Base-by-base conservation (phyloP, 2,329 filamentous ascomycete genomes). In the Neoarthrinium moseri region DNA sequence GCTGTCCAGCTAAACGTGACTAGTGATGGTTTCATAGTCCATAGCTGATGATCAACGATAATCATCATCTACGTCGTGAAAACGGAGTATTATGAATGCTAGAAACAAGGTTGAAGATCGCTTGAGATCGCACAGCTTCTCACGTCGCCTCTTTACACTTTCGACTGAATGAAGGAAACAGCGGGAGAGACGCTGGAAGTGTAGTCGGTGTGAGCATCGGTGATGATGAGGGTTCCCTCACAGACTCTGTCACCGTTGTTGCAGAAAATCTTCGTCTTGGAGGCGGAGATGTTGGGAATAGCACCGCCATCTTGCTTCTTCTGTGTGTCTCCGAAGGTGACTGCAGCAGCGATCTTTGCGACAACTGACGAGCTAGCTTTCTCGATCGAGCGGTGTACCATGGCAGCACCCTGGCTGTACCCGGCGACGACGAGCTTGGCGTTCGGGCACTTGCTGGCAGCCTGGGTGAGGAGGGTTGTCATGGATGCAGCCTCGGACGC, bases 171-270 rank as follows among this genome's bases (percentile, higher is more conserved):
- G 49, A 55, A 55, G 37, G 27, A 29, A 6, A 43, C 45, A 13
- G 38, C 48, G 18, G 45, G 34, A 23, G 27, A 34, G 6, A 50
- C 41, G 30, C 35, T 47, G 34, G 33, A n/a, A 6, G 12, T 32
- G 50, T 74, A 74, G 3, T 56, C 58, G 35, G 69, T 43, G 59
- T 75, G 72, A 10, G 68, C 53, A 4, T 58, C 60, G 30, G 69
- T 52, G 10, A 68, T 59, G 46, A 67, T 59, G 22, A 66, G 53
- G 1, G 70, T 70, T 35, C 74, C 70, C 6, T 56, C 46, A 46
- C 77, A 80, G 12, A 81, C 74, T 11, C 69, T 62, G 54, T 80
- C 76, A 1, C 71, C 74, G 7, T 40, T 15, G 33, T 72, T 68
- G 50, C 76, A 80, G 34, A 71, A 71, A 22, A 73, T 70, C 58